Conservation (phyloP, 2,329 filamentous ascomycete species). For the Endoconidiophora laricicola region DNA sequence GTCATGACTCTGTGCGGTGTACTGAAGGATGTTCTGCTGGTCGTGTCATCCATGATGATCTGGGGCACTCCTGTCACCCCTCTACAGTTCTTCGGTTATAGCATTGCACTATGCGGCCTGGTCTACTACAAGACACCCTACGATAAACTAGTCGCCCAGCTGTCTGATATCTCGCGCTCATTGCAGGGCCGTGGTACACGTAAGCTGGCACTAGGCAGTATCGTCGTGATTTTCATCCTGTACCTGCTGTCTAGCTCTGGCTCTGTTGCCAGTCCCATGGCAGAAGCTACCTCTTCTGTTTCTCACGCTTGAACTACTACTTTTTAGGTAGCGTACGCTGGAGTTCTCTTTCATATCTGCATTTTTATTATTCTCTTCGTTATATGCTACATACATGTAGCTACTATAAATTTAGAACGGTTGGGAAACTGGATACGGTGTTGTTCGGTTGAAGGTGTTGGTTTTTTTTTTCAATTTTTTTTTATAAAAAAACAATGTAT, state of each 20-base stretch:
- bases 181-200: constrained; percentile 9
- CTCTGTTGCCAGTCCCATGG: neutral
- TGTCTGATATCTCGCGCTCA: constrained; percentile 45
- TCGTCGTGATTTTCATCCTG: constrained; percentile 1
- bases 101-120: constrained; percentile 62
- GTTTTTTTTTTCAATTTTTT: neutral
- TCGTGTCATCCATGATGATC: constrained; percentile 63
- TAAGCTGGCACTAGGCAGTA: constrained; percentile 2
- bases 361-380: too few species aligned
- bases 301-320: neutral
- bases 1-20: constrained; percentile 78
- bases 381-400: too few species aligned
- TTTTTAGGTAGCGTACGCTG: too few species aligned
- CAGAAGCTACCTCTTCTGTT: neutral
- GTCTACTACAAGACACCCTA: constrained; percentile 63
- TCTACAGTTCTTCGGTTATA: constrained; percentile 72
- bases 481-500: neutral
- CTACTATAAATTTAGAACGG: too few species aligned
- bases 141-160: constrained; percentile 59
- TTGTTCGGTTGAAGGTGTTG: neutral
- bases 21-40: constrained; percentile 74
- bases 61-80: constrained; percentile 60
- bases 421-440: too few species aligned
- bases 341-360: too few species aligned
- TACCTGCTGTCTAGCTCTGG: constrained; percentile 6